Evolutionary conservation across 495 filamentous ascomycete species (phyloP), one percentile per base, ranked within the genome.

Genomic region (Hyphodiscus hymeniophilus): DNA sequence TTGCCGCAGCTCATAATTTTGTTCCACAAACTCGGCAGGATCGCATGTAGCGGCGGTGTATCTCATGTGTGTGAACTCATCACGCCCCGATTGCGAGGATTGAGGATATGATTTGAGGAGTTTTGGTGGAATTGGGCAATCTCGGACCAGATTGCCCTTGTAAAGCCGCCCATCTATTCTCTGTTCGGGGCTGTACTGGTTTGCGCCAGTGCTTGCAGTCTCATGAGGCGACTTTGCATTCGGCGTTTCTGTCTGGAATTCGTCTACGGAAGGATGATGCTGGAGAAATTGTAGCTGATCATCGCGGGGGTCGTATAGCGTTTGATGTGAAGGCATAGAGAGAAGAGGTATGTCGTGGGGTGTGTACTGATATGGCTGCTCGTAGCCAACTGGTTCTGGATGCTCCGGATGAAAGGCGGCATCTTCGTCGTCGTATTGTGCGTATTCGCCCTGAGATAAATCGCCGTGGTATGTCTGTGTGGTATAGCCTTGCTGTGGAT

Each of bases 11-110:
- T 91, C 97, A 56, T 95, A 98, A 50, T 88, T 83, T 57, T 92
- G 76, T 23, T 79, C 76, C 55, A 81, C 88, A 66, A 97, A 99
- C 21, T 94, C 79, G 1, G 74, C 69, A 0, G 94, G 94, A 57
- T 99, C 94, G 64, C 94, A 97, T 12, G 94, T 99, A 11, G 90
- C 94, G 8, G 94, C 94, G 1, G 88, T 85, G 62, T 99, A 99
- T 54, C 91, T 77, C 94, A 97, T 99, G 60, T 99, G 94, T 5
- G 94, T 97, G 62, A 95, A 99, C 63, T 99, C 94, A 54, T 96
- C 90, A 54, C 94, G 85, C 61, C 90, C 87, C 13, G 81, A 79
- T 23, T 82, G 70, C 48, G 79, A 68, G 33, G 85, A 86, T 62
- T 95, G 89, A 12, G 84, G 85, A 5, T 96, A 73, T 66, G 89